Evolutionary conservation across 2,329 filamentous ascomycete genomes (phyloP), one percentile per base, ranked within the genome.

Genomic region (Exophiala xenobiotica): DNA sequence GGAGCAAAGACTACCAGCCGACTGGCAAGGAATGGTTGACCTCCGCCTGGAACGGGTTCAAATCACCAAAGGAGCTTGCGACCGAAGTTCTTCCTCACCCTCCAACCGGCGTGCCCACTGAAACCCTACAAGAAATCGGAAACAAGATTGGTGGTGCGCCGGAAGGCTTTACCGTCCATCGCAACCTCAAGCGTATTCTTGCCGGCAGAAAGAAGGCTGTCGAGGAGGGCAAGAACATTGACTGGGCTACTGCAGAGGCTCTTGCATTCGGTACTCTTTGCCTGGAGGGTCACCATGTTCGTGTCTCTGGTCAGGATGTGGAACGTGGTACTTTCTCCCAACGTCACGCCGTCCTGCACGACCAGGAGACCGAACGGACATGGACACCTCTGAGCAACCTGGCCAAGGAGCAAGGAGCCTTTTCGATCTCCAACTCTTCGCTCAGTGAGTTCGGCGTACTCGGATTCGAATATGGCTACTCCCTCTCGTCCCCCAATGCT

Each of bases 321-420:
- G 93, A 99, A 80, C 90, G 93, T 82, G 93, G 93, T 75, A 99
- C 93, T 55, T 99, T 99, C 79, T 97, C 93, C 39, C 93, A 99
- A 77, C 88, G 93, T 65, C 93, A 99, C 72, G 85, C 92, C 56
- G 92, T 99, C 56, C 86, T 99, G 70, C 93, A 99, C 73, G 93
- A 99, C 76, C 93, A 99, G 76, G 90, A 95, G 72, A 95, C 77
- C 46, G 93, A 99, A 76, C 80, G 81, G 62, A 96, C 91, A 4
- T 95, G 95, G 75, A 97, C 90, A 9, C 92, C 93, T 52, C 79
- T 99, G 51, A 88, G 96, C 76, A 76, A 96, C 71, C 75, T 99
- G 62, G 86, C 84, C 76, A 84, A 92, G 64, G 88, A 96, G 65
- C 93, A 99, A 75, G 92, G 87, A 68, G 90, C 89, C 65, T 97